Evolutionary conservation across 1,139 yeast species (phyloP).

Genomic region (Zygosaccharomyces sapae): DNA sequence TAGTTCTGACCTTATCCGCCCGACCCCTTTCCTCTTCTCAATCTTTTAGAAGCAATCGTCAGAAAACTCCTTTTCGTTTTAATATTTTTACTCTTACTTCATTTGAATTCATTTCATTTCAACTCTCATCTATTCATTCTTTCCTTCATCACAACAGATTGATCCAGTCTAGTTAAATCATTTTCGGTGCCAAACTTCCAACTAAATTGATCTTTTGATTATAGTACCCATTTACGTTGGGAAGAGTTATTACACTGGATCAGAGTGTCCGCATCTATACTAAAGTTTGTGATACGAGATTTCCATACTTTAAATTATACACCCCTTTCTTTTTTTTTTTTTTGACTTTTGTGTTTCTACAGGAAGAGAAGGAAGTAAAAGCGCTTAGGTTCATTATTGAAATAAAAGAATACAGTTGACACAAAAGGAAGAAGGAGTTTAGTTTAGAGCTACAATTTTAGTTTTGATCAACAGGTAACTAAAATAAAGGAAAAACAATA

Average conservation of each 20-base stretch:
- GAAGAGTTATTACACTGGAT: background rate
- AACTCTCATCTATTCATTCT: background rate
- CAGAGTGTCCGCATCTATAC: background rate
- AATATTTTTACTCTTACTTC: background rate
- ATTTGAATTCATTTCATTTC: background rate
- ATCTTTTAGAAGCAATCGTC: background rate
- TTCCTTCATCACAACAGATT: too few relatives aligned
- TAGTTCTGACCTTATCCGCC: background rate
- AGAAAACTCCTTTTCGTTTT: background rate
- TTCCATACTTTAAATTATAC: too few relatives aligned
- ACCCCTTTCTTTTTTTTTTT: background rate
- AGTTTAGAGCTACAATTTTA: background rate
- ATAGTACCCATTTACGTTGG: background rate
- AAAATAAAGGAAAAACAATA: background rate
- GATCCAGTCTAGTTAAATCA: background rate
- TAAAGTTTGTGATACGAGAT: background rate
- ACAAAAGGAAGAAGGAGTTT: background rate
- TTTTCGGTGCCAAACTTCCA: background rate
- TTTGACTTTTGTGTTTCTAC: background rate
- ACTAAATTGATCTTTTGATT: background rate
- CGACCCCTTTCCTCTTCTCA: background rate
- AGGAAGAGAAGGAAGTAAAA: too few relatives aligned
- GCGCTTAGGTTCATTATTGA: background rate
- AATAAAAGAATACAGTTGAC: background rate
- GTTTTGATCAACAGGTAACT: background rate